Evolutionary conservation across 1,139 yeast species (phyloP).

Genomic region (Nakaseomyces kungkrabaensis): DNA sequence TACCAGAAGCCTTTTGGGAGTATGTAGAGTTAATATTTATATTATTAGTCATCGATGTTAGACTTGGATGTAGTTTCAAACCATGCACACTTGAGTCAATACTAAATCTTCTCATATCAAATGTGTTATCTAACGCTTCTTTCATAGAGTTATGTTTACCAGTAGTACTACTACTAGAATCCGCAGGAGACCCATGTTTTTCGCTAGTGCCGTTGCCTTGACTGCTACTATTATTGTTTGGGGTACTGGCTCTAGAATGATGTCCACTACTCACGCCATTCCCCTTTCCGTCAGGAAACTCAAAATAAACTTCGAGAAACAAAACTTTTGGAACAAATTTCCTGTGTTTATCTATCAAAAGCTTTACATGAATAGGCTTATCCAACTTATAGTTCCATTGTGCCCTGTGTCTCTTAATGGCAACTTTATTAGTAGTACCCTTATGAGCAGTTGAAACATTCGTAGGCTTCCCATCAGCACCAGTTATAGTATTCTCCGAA

Average conservation of each 20-base stretch:
- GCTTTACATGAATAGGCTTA: constrained; percentile 32
- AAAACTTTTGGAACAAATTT: constrained; percentile 31
- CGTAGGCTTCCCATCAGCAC: constrained; percentile 30
- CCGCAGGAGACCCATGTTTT: not conserved
- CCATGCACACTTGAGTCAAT: not conserved
- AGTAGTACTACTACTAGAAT: not conserved
- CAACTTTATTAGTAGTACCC: constrained; percentile 24
- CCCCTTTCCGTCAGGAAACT: constrained; percentile 15
- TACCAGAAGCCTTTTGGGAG: constrained; percentile 27
- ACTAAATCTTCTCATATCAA: constrained; percentile 1
- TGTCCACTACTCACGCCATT: not conserved
- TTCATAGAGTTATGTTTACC: not conserved
- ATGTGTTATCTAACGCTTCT: not conserved
- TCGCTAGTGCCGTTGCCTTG: not conserved
- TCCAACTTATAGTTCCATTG: constrained; percentile 37
- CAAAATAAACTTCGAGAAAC: constrained; percentile 31
- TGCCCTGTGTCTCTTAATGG: constrained; percentile 41
- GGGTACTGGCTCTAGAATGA: not conserved
- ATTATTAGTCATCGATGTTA: not conserved
- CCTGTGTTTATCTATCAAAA: constrained; percentile 33
- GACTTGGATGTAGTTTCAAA: constrained; percentile 1
- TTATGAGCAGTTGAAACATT: constrained; percentile 1
- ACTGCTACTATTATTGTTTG: not conserved
- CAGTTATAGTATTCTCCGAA: not conserved
- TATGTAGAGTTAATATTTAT: constrained; percentile 9